Evolutionary conservation across 371 early-diverging fungal genomes (phyloP).

Genomic region (Haplosporangium sp.): DNA sequence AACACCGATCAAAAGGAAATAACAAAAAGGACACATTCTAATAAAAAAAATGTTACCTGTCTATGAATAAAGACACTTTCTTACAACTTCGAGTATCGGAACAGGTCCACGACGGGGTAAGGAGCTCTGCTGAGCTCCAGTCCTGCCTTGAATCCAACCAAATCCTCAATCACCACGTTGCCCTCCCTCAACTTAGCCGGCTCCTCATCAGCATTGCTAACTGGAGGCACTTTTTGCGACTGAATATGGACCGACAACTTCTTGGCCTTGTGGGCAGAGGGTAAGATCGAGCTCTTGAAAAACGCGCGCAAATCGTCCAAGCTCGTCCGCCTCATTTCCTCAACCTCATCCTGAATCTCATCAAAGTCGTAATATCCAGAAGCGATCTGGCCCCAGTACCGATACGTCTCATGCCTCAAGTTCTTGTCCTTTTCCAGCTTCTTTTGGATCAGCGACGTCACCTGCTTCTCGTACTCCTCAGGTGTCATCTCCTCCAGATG

Average conservation of each 20-base stretch:
- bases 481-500: conserved; percentile 73
- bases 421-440: conserved; percentile 91
- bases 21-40: too few species aligned
- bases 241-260: conserved; percentile 79
- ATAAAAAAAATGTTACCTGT: background rate
- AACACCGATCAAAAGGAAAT: background rate
- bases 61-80: background rate
- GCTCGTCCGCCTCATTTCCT: conserved; percentile 62
- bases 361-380: conserved; percentile 91
- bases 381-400: conserved; percentile 83
- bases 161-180: conserved; percentile 59
- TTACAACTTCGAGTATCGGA: conserved; percentile 42
- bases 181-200: conserved; percentile 54
- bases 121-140: conserved; percentile 69
- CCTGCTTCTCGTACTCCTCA: conserved; percentile 81
- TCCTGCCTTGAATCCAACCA: conserved; percentile 67
- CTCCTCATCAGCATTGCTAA: conserved; percentile 15
- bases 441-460: conserved; percentile 75
- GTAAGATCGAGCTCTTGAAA: conserved; percentile 67
- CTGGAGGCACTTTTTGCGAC: conserved; percentile 62
- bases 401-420: conserved; percentile 78
- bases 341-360: conserved; percentile 67
- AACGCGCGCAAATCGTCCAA: conserved; percentile 68
- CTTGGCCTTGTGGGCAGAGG: conserved; percentile 62
- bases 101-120: conserved; percentile 58